Percentiles rank a stretch among this genome's conserved stretches.
phyloP scores from a whole-genome alignment of 106 monocot genomes.

The Acanthochlamys bracteata region DNA sequence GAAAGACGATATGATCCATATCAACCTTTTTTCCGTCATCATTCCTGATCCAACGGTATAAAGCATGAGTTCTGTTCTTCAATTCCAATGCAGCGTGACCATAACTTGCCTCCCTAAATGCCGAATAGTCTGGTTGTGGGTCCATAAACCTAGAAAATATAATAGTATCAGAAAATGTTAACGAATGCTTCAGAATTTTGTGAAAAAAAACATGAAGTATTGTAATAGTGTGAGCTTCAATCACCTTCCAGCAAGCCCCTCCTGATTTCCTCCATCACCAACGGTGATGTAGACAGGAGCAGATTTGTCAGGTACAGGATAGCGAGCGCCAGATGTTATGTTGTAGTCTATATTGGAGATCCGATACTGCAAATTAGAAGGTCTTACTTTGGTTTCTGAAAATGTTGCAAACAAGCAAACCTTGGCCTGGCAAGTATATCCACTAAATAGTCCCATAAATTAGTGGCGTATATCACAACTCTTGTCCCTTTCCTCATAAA shows the following conservation, averaged over 20 bases:
- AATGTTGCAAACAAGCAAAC: too few species aligned
- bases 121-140: constrained; percentile 88
- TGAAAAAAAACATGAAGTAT: neutral
- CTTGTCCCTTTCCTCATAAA: too few species aligned
- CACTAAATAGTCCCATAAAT: too few species aligned
- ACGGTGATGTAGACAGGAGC: constrained; percentile 94
- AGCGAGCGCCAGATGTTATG: constrained; percentile 58
- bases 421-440: too few species aligned
- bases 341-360: constrained; percentile 90
- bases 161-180: constrained; percentile 1
- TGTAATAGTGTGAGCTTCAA: neutral
- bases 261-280: constrained; percentile 98
- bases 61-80: constrained; percentile 90
- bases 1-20: constrained; percentile 59
- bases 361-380: constrained; percentile 54
- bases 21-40: constrained; percentile 65
- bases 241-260: constrained; percentile 89
- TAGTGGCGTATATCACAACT: too few species aligned
- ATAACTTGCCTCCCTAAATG: constrained; percentile 95
- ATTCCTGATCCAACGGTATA: constrained; percentile 91
- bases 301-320: constrained; percentile 76
- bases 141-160: constrained; percentile 46
- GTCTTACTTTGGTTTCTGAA: too few species aligned
- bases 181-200: too few species aligned
- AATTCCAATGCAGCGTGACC: constrained; percentile 84